phyloP scores from a whole-genome alignment of 768 basidiomycete species.

The Favolaschia claudopus region DNA sequence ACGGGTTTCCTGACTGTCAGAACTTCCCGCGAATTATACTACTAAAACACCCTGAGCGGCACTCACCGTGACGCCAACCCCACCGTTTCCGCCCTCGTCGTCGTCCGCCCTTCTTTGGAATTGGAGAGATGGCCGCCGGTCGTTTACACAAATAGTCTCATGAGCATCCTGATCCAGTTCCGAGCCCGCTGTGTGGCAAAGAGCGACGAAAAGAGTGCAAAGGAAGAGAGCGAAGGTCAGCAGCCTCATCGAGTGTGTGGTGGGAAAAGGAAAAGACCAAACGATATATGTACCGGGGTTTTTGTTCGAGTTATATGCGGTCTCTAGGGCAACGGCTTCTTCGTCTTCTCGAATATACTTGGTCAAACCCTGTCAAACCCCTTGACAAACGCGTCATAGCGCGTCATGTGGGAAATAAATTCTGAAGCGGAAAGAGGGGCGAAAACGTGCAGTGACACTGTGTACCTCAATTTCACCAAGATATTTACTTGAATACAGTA shows the following conservation, averaged over 20 bases:
- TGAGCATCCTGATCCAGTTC: constrained; percentile 1
- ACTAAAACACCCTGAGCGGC: too few species aligned
- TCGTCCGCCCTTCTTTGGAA: constrained; percentile 23
- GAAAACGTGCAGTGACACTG: too few species aligned
- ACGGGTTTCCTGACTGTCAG: neutral
- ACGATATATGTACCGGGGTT: too few species aligned
- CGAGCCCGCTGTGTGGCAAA: constrained; percentile 1
- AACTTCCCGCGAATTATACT: neutral
- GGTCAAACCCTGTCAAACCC: too few species aligned
- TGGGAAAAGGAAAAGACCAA: neutral
- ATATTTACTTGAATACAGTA: too few species aligned
- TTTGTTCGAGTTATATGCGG: too few species aligned
- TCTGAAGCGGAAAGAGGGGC: too few species aligned
- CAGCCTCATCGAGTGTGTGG: constrained; percentile 15
- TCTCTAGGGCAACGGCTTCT: too few species aligned
- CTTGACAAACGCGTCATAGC: too few species aligned
- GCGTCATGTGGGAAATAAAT: too few species aligned
- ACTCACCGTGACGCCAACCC: constrained; percentile 21
- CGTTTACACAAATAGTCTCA: constrained; percentile 24
- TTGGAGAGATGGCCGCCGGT: constrained; percentile 17
- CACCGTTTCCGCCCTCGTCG: constrained; percentile 6
- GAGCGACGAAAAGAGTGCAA: constrained; percentile 10
- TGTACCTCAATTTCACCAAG: too few species aligned
- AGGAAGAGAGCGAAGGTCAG: constrained; percentile 9
- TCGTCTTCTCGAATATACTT: too few species aligned